Evolutionary conservation across 441 rosid species (phyloP).

Genomic region (Breynia disticha): DNA sequence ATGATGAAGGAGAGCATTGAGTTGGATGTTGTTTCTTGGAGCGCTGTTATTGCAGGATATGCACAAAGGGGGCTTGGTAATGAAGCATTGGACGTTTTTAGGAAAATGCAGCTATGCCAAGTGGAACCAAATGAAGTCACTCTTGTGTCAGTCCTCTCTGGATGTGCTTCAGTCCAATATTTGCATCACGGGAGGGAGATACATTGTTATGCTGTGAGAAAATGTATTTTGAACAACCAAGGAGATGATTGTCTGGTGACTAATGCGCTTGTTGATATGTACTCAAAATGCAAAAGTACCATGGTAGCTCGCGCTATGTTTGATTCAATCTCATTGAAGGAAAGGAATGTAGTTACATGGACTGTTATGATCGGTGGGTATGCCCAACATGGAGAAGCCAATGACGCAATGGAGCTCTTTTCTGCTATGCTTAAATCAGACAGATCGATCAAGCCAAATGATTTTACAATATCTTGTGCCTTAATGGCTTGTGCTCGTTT

Average conservation of each 20-base stretch:
- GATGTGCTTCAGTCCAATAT: conserved; percentile 68
- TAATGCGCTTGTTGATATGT: conserved; percentile 78
- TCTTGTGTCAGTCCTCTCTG: conserved; percentile 74
- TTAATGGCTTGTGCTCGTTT: conserved; percentile 62
- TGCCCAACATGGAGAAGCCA: conserved; percentile 62
- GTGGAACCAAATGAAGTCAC: conserved; percentile 63
- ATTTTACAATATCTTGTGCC: conserved; percentile 57
- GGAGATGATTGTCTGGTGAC: conserved; percentile 45
- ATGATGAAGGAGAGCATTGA: conserved; percentile 55
- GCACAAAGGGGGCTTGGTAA: conserved; percentile 64
- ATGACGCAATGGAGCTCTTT: conserved; percentile 45
- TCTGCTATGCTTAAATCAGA: conserved; percentile 39
- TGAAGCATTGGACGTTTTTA: conserved; percentile 56
- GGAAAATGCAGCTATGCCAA: conserved; percentile 53
- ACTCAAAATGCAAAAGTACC: conserved; percentile 59
- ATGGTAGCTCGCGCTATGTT: conserved; percentile 43
- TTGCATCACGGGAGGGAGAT: conserved; percentile 63
- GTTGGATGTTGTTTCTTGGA: conserved; percentile 81
- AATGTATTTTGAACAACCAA: conserved; percentile 33
- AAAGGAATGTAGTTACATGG: conserved; percentile 69
- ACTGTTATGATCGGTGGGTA: conserved; percentile 64
- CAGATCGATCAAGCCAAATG: conserved; percentile 44
- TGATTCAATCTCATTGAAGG: conserved; percentile 30
- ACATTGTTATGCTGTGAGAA: conserved; percentile 55
- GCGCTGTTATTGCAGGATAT: conserved; percentile 78